Evolutionary conservation across 179 eudicot genomes (phyloP), one percentile per base, ranked within the genome.

Genomic region (Beta corolliflora): DNA sequence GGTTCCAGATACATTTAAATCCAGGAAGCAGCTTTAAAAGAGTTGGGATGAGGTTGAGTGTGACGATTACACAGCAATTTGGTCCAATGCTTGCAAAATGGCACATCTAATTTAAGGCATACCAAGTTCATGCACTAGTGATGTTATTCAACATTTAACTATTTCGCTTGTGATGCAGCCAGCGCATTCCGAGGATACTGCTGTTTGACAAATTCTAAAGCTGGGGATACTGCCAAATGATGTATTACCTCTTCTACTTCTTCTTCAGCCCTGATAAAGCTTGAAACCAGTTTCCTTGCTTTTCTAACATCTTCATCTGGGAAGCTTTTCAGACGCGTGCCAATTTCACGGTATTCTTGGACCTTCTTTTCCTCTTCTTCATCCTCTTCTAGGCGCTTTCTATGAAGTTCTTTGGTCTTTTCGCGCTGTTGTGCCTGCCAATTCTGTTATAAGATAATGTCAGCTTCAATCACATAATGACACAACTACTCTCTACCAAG

Each of bases 341-440:
- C 98, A 66, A 96, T 92, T 81, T 94, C 95, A 74, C 97, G 94
- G 87, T 94, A 96, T 73, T 93, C 97, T 29, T 88, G 87, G 73
- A 96, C 89, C 80, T 87, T 96, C 73, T 86, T 87, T 73, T 96
- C 98, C 88, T 96, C 99, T 85, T 92, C 98, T 16, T 91, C 93
- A 0, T 96, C 98, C 82, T 96, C 99, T 82, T 93, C 92, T 80
- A 81, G 88, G 63, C 95, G 95, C 83, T 71, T 83, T 76, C 85
- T 85, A 58, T 91, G 86, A 31, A 96, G 76, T 77, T 96, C 95
- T 79, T 91, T 91, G 6, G 97, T 93, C 91, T 89, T 94, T 80
- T 93, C 89, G 18, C 95, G 86, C 87, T 92, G 99, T 73, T 68
- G 84, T 61, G 97, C 98, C 86, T 96, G 99, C 99, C 99, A 96